Evolutionary conservation across 495 filamentous ascomycete species (phyloP), one percentile per base, ranked within the genome.

Genomic region (Talaromyces proteolyticus): DNA sequence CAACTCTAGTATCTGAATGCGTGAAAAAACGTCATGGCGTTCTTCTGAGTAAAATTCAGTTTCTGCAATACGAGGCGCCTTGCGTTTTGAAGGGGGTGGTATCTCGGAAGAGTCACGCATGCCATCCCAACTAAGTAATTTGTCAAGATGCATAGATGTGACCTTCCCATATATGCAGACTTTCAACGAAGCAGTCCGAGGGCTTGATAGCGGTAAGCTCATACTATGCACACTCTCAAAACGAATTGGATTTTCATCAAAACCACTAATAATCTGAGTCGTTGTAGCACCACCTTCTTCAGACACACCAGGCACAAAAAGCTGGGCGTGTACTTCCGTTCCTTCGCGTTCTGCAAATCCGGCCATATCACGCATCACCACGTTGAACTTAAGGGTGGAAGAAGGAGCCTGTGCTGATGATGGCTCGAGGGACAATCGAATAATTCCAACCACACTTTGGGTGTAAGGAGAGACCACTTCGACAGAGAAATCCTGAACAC

Each of bases 151-250:
- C 86, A 96, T 95, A 1, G 84, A 69, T 14, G 87, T 92, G 43
- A 96, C 88, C 55, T 84, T 86, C 22, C 94, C 91, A 61, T 96
- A 97, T 50, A 99, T 86, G 24, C 90, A 89, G n/a, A 97, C 85
- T 49, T 94, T 80, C 38, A 99, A 66, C 6, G 81, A 82, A 7
- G 87, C 82, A 26, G 82, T 81, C 23, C 77, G 81, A 10, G 91
- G 81, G 50, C 88, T 89, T 20, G 84, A 84, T 34, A 94, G 75
- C n/a, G 94, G 94, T 51, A 99, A 72, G 63, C 91, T 95, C 91
- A 99, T 96, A 58, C 89, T 95, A 70, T 99, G 93, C 47, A 96
- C 90, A 66, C 93, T 97, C 64, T 96, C 90, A 59, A 99, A 99
- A 26, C 87, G 85, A 50, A 97, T 83, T 1, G 90, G 84, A n/a